Percentiles rank a stretch among this genome's conserved stretches.
Evolutionary conservation across 768 basidiomycete genomes (phyloP).

Genomic region (Tephrocybe sp.): DNA sequence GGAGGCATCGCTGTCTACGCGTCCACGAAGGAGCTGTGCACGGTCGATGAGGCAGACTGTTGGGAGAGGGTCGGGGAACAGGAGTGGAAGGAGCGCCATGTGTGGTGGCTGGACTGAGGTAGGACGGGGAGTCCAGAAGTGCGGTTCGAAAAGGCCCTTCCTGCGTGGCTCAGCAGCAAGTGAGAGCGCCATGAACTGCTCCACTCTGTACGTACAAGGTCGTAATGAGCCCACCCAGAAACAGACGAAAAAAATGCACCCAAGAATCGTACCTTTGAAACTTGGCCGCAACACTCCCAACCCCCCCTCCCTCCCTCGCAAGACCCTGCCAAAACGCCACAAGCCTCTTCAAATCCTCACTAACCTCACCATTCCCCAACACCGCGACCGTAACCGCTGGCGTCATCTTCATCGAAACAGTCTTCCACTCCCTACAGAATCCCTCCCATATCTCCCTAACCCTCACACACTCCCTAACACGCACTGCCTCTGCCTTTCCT

Average conservation of each 20-base stretch:
- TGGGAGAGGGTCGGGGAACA: slow-evolving; percentile 77
- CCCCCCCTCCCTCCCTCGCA: slow-evolving; percentile 35
- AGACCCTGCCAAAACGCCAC: slow-evolving; percentile 56
- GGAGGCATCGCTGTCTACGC: slow-evolving; percentile 65
- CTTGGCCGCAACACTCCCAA: slow-evolving; percentile 45
- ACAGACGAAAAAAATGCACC: neutral
- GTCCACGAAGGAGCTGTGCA: slow-evolving; percentile 57
- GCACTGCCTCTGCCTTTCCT: slow-evolving; percentile 35
- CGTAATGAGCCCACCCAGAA: neutral
- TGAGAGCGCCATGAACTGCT: slow-evolving; percentile 78
- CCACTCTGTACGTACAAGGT: slow-evolving; percentile 42
- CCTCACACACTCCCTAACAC: slow-evolving; percentile 34
- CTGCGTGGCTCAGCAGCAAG: slow-evolving; percentile 70
- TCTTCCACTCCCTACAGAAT: slow-evolving; percentile 45
- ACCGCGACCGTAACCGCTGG: slow-evolving; percentile 15
- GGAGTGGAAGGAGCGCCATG: slow-evolving; percentile 57
- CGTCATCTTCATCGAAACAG: slow-evolving; percentile 40
- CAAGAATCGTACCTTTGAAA: slow-evolving; percentile 56
- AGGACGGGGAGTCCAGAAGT: slow-evolving; percentile 59
- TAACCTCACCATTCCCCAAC: slow-evolving; percentile 33
- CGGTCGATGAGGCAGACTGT: slow-evolving; percentile 68
- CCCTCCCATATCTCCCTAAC: slow-evolving; percentile 49
- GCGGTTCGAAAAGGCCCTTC: slow-evolving; percentile 74
- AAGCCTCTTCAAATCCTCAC: slow-evolving; percentile 47
- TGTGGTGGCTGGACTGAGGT: slow-evolving; percentile 33